Evolutionary conservation across 495 filamentous ascomycete species (phyloP), one percentile per base, ranked within the genome.

Genomic region (Mytilinidion resinicola): DNA sequence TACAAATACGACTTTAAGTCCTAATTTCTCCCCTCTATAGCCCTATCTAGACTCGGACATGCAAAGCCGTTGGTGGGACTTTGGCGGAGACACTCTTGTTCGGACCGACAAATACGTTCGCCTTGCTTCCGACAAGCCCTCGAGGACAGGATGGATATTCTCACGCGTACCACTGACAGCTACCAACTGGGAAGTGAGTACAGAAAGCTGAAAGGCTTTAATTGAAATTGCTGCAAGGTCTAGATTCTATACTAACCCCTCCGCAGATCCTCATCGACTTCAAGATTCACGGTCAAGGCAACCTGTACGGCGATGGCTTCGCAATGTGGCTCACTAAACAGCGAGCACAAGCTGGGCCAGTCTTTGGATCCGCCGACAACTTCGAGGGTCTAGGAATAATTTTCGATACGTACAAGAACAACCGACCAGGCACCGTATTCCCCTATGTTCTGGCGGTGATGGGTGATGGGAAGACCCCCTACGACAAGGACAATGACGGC

Each of bases 361-460:
- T 99, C 19, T 99, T 99, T 69, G 95, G 95, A 14, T 83, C 80
- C 36, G 80, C 79, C 14, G 95, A 99, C 73, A 81, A 82, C 47
- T 99, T 97, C 64, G 93, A 97, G 67, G 95, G 95, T 11, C 81
- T 99, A 12, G 95, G 93, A 41, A 80, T 99, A 68, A 96, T 99
- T 80, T 85, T 99, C 76, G 95, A 99, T 70, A 99, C 95, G 47
- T 99, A 99, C 78, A 99, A 99, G 84, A 99, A 99, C 76, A 95
- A 96, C 77, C 84, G 95, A 15, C 95, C 95, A 9, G 95, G 95
- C 9, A 85, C 87, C 15, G 85, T 95, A 20, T 99, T 99, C 74
- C 95, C 95, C 39, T 97, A 96, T 66, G 87, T 99, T 64, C 95
- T 96, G 90, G 95, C 95, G 51, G 96, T 97, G 93, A 78, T 96